A percentile compares a stretch with the other conserved stretches of the same genome.
phyloP scores from a whole-genome alignment of 768 basidiomycete genomes.

The Mycena sanguinolenta region DNA sequence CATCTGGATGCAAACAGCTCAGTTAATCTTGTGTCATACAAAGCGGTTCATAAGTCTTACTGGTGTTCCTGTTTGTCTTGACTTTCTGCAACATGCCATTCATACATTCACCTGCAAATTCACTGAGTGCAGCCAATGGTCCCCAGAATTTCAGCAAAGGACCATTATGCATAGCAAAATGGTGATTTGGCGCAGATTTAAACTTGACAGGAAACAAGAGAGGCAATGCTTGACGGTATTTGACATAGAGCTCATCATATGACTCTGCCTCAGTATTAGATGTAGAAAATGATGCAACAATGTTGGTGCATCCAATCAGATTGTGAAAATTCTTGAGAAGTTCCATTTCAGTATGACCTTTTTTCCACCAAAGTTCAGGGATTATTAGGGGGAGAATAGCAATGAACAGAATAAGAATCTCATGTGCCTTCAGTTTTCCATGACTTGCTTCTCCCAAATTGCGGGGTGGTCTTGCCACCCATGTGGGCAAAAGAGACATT shows the following conservation, averaged over 20 bases:
- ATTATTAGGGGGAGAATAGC: constrained; percentile 47
- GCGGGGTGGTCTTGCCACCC: constrained; percentile 43
- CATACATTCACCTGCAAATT: constrained; percentile 47
- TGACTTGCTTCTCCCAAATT: constrained; percentile 49
- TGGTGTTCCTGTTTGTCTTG: constrained; percentile 41
- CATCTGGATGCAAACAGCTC: constrained; percentile 2
- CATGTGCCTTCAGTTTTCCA: constrained; percentile 51
- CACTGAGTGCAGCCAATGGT: constrained; percentile 44
- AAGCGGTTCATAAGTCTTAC: too few relatives aligned
- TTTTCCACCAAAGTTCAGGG: constrained; percentile 44
- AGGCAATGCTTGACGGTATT: constrained; percentile 39
- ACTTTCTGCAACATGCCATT: constrained; percentile 46
- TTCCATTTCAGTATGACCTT: constrained; percentile 10
- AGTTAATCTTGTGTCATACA: too few relatives aligned
- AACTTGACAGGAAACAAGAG: constrained; percentile 39
- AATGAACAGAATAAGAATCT: constrained; percentile 45
- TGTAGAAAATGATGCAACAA: constrained; percentile 41
- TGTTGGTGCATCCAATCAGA: constrained; percentile 44
- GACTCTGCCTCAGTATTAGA: constrained; percentile 36
- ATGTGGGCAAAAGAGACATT: constrained; percentile 29
- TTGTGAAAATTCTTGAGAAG: constrained; percentile 40
- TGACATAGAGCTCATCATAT: constrained; percentile 39
- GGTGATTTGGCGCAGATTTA: constrained; percentile 47
- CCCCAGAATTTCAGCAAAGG: constrained; percentile 48
- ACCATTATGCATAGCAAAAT: constrained; percentile 50